Conservation (phyloP, 306 rosid genomes). For the Trifolium repens region DNA sequence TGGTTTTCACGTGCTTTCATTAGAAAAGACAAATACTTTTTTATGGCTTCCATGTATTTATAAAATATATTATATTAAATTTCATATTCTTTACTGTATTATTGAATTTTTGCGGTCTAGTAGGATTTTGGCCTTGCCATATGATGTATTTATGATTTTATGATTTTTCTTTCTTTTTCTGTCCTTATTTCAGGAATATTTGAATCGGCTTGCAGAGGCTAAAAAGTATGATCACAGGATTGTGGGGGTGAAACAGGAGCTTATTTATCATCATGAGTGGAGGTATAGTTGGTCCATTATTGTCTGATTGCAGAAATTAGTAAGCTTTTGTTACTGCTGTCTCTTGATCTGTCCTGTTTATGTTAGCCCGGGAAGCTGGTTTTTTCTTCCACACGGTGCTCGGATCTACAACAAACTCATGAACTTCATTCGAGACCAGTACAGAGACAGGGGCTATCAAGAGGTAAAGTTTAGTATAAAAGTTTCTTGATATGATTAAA, state of each 20-base stretch:
- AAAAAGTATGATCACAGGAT: conserved; percentile 91
- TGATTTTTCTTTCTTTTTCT: conserved; percentile 3
- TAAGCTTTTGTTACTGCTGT: conserved; percentile 36
- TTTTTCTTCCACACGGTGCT: conserved; percentile 90
- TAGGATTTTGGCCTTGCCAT: conserved; percentile 30
- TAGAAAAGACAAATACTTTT: not conserved
- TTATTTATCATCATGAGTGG: conserved; percentile 87
- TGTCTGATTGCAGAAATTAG: conserved; percentile 33
- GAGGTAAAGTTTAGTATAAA: conserved; percentile 62
- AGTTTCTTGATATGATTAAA: conserved; percentile 35
- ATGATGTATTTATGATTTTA: conserved; percentile 28
- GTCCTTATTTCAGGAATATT: conserved; percentile 59
- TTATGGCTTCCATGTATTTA: not conserved
- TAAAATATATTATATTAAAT: not conserved
- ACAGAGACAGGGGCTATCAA: conserved; percentile 85
- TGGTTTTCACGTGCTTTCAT: not conserved
- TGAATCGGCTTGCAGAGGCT: conserved; percentile 79
- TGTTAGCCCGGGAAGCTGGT: conserved; percentile 98
- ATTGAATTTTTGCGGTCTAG: not conserved
- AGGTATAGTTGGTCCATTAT: conserved; percentile 54
- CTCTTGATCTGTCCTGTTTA: conserved; percentile 31
- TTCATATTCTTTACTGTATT: not conserved
- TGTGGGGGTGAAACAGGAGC: conserved; percentile 91
- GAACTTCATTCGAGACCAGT: conserved; percentile 76
- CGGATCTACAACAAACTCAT: conserved; percentile 80